A percentile compares a stretch with the other conserved stretches of the same genome.
Evolutionary conservation across 1,139 yeast species (phyloP).

Genomic region (Insectozyma bohioensis): DNA sequence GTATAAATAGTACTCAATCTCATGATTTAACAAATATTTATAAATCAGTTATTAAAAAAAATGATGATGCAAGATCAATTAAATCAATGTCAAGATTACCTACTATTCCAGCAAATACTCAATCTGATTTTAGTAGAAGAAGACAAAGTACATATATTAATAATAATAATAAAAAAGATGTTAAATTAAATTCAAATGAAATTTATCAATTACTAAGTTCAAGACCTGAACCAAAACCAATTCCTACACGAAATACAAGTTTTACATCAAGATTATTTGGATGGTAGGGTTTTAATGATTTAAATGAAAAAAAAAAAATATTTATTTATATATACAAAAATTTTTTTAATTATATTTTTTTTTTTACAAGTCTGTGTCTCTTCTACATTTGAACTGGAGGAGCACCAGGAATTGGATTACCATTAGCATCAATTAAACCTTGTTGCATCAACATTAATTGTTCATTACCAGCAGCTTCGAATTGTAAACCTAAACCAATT

Average conservation of each 20-base stretch:
- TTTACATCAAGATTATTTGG: conserved; percentile 35
- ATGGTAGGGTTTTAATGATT: conserved; percentile 23
- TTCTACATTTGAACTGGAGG: conserved; percentile 25
- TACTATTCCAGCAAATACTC: conserved; percentile 13
- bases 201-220: conserved; percentile 24
- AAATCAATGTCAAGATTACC: conserved; percentile 21
- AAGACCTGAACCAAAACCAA: conserved; percentile 10
- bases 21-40: conserved; percentile 15
- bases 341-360: conserved; percentile 2
- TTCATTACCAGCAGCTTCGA: conserved; percentile 93
- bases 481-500: conserved; percentile 92
- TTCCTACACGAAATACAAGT: conserved; percentile 8
- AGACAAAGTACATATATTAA: conserved; percentile 8
- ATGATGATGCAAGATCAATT: conserved; percentile 18
- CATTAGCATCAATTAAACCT: conserved; percentile 76
- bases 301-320: conserved; percentile 1
- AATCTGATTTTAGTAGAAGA: conserved; percentile 9
- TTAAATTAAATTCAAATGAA: conserved; percentile 22
- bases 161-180: conserved; percentile 2
- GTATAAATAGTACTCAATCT: conserved; percentile 19
- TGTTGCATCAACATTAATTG: conserved; percentile 77
- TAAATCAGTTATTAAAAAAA: conserved; percentile 11
- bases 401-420: conserved; percentile 80
- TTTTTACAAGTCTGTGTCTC: conserved; percentile 1
- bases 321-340: conserved; percentile 7